phyloP scores from a whole-genome alignment of 2,329 filamentous ascomycete genomes.

The Trichoderma polysporum region DNA sequence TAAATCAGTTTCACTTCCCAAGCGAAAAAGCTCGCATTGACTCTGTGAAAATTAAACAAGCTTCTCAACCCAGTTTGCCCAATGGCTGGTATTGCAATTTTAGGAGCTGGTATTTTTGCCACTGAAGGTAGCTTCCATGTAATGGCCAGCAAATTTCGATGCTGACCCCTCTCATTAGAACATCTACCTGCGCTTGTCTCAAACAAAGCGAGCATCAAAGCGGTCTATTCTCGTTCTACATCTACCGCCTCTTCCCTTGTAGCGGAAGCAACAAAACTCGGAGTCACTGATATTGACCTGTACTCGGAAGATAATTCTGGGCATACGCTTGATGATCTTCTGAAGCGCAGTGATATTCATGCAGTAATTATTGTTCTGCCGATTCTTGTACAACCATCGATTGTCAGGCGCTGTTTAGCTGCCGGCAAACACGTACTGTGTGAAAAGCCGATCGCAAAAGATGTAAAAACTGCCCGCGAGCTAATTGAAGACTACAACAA shows the following conservation, averaged over 20 bases:
- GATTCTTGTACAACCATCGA: slow-evolving; percentile 14
- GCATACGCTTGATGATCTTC: slow-evolving; percentile 7
- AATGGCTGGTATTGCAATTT: slow-evolving; percentile 15
- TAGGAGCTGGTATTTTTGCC: slow-evolving; percentile 17
- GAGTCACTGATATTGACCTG: background rate
- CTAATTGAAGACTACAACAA: slow-evolving; percentile 14
- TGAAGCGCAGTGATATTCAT: slow-evolving; percentile 8
- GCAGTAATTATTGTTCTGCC: background rate
- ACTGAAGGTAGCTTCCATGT: background rate
- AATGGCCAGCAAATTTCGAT: background rate
- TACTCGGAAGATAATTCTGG: slow-evolving; percentile 16
- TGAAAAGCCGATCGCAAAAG: slow-evolving; percentile 18
- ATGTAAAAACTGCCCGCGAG: slow-evolving; percentile 9
- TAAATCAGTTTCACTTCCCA: background rate
- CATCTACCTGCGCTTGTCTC: slow-evolving; percentile 1
- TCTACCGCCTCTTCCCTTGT: slow-evolving; percentile 4
- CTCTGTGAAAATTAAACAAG: background rate
- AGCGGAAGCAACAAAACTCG: slow-evolving; percentile 3
- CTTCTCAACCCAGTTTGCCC: too few relatives aligned
- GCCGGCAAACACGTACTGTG: slow-evolving; percentile 14
- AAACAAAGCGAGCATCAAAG: slow-evolving; percentile 11
- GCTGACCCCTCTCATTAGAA: background rate
- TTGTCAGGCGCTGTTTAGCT: slow-evolving; percentile 10
- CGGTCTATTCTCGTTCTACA: slow-evolving; percentile 8
- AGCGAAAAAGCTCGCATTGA: background rate